Evolutionary conservation across 768 basidiomycete species (phyloP).

Genomic region (Trametes cinnabarina): DNA sequence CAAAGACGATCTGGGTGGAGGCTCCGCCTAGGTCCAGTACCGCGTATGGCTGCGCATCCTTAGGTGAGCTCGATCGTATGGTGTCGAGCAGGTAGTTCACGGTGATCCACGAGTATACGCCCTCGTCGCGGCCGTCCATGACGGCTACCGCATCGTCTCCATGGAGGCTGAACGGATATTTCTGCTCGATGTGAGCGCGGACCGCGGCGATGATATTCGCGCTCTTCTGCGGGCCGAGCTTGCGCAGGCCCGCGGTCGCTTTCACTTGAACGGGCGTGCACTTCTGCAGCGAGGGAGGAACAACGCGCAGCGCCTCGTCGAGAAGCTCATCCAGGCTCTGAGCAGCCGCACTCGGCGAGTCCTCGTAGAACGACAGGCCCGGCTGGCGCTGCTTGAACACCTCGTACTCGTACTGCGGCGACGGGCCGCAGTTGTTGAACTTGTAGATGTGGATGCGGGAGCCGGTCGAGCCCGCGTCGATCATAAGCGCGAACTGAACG

Average conservation of each 20-base stretch:
- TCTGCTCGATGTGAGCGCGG: slow-evolving; percentile 48
- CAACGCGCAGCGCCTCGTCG: slow-evolving; percentile 73
- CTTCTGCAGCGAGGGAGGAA: slow-evolving; percentile 59
- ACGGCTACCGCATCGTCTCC: slow-evolving; percentile 69
- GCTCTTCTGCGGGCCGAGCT: slow-evolving; percentile 62
- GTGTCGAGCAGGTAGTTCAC: slow-evolving; percentile 88
- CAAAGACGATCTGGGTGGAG: slow-evolving; percentile 96
- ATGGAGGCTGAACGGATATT: slow-evolving; percentile 69
- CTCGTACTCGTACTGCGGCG: slow-evolving; percentile 87
- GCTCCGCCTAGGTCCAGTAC: slow-evolving; percentile 96
- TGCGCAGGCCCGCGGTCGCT: slow-evolving; percentile 85
- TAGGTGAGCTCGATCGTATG: slow-evolving; percentile 46
- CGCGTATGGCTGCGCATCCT: slow-evolving; percentile 55
- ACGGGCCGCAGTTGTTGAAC: slow-evolving; percentile 83
- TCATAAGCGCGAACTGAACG: slow-evolving; percentile 93
- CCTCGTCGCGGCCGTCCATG: slow-evolving; percentile 96
- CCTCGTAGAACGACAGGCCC: slow-evolving; percentile 68
- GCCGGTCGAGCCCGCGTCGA: slow-evolving; percentile 97
- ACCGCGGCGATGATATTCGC: slow-evolving; percentile 77
- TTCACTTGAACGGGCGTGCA: slow-evolving; percentile 92
- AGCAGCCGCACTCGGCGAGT: slow-evolving; percentile 67
- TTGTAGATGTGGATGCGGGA: slow-evolving; percentile 99
- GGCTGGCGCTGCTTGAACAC: slow-evolving; percentile 82
- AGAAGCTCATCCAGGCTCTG: slow-evolving; percentile 74
- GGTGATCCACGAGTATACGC: slow-evolving; percentile 98